A percentile compares a stretch with the other conserved stretches of the same genome.
These are phyloP conservation scores for Ophiocordyceps camponoti-rufipedis DNA, from an alignment of 2,329 filamentous ascomycete genomes.

Conservation along the genomic window DNA sequence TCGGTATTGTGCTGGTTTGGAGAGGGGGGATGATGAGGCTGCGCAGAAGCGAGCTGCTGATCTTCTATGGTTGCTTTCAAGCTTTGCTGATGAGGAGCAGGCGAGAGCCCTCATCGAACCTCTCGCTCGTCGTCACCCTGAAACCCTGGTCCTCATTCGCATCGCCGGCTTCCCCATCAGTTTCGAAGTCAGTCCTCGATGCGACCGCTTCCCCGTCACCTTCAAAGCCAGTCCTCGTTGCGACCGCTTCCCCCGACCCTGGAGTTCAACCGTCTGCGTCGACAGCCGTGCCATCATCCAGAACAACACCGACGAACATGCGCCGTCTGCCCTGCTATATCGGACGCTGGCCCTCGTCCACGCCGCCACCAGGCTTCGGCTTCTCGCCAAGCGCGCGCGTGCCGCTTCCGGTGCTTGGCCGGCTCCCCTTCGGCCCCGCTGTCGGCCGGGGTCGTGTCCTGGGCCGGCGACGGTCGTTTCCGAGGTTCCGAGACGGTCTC, in stretches of 20 bases:
- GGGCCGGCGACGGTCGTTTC: no score
- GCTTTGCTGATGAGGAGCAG: conserved; percentile 8
- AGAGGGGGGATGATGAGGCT: not conserved
- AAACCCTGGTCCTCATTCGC: not conserved
- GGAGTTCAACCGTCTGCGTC: not conserved
- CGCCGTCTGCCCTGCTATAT: not conserved
- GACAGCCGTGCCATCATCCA: not conserved
- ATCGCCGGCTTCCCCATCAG: not conserved
- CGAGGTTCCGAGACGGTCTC: not conserved
- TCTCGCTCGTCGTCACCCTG: not conserved
- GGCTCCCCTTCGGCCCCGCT: not conserved
- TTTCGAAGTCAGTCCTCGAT: not conserved
- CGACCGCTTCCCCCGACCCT: not conserved
- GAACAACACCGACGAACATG: not conserved
- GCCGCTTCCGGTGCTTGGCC: not conserved
- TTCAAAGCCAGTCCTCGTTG: not conserved
- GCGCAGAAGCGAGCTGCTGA: conserved; percentile 10
- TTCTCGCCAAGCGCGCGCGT: not conserved
- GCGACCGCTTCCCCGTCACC: no score
- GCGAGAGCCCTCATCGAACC: not conserved
- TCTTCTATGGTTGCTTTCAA: conserved; percentile 16
- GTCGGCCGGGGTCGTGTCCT: not conserved
- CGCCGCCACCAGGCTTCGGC: not conserved
- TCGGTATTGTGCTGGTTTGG: not conserved
- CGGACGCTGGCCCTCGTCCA: not conserved